A percentile compares a stretch with the other conserved stretches of the same genome.
Evolutionary conservation across 179 eudicot genomes (phyloP).

Genomic region (Patellifolia procumbens): DNA sequence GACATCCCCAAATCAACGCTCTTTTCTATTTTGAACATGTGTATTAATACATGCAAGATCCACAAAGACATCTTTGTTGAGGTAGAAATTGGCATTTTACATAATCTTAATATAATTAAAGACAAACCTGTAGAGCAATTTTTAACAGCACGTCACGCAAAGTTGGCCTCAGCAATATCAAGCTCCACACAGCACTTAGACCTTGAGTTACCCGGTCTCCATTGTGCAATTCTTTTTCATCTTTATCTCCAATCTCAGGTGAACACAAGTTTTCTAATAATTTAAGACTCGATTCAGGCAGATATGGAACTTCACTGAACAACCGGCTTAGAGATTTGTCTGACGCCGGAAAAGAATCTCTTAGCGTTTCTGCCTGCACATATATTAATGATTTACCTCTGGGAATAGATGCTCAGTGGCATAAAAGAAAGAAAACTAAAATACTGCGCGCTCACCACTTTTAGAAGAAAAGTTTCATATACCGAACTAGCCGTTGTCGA

Average conservation of each 20-base stretch:
- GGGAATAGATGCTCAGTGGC: constrained; percentile 3
- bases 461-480: constrained; percentile 82
- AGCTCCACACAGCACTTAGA: constrained; percentile 86
- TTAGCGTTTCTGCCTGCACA: constrained; percentile 81
- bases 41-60: not conserved
- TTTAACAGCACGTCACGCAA: constrained; percentile 67
- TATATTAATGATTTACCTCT: constrained; percentile 15
- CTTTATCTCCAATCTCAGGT: constrained; percentile 62
- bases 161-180: constrained; percentile 81
- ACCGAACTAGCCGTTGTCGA: constrained; percentile 84
- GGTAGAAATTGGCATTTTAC: not conserved
- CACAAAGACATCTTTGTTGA: not conserved
- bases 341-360: constrained; percentile 90
- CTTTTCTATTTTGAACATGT: too few relatives aligned
- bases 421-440: not conserved
- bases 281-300: constrained; percentile 72
- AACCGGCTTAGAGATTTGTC: constrained; percentile 85
- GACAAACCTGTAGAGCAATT: constrained; percentile 82
- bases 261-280: constrained; percentile 73
- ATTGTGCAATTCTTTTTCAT: constrained; percentile 65
- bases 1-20: too few relatives aligned
- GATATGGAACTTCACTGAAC: constrained; percentile 83
- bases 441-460: constrained; percentile 57
- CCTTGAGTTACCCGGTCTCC: constrained; percentile 99
- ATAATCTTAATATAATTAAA: not conserved